These are phyloP conservation scores for Didymella segeticola DNA, from an alignment of 2,329 filamentous ascomycete species.

Conservation along the genomic window DNA sequence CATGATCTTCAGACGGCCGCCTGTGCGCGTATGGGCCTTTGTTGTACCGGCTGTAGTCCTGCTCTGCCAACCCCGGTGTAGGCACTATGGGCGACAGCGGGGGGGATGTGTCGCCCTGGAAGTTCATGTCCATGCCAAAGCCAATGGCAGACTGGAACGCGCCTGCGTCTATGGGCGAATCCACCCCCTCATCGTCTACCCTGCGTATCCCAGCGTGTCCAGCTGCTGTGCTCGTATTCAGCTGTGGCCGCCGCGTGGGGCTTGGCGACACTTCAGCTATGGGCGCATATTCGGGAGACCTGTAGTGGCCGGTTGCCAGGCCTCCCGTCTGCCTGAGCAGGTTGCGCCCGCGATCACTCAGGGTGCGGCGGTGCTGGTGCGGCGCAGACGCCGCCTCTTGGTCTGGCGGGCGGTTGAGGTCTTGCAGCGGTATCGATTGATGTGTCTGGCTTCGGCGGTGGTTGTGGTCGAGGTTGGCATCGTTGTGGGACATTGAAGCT, in stretches of 20 bases:
- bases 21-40: constrained; percentile 44
- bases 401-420: constrained; percentile 52
- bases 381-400: constrained; percentile 39
- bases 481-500: constrained; percentile 58
- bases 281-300: constrained; percentile 58
- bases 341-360: constrained; percentile 58
- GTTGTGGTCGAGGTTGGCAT: constrained; percentile 50
- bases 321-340: constrained; percentile 54
- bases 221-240: constrained; percentile 46
- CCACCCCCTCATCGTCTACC: constrained; percentile 43
- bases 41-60: constrained; percentile 55
- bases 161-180: constrained; percentile 54
- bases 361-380: constrained; percentile 51
- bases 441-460: constrained; percentile 57
- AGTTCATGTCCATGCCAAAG: constrained; percentile 56
- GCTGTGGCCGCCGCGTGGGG: constrained; percentile 49
- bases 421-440: constrained; percentile 75
- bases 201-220: constrained; percentile 31
- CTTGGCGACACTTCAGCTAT: constrained; percentile 61
- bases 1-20: constrained; percentile 59
- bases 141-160: constrained; percentile 58
- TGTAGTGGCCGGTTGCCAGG: constrained; percentile 49
- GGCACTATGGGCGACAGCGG: constrained; percentile 23
- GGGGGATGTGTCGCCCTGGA: constrained; percentile 49
- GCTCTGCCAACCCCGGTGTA: constrained; percentile 47